These are phyloP conservation scores for Leccinum disarticulatum DNA, from an alignment of 768 basidiomycete genomes.

Conservation along the genomic window DNA sequence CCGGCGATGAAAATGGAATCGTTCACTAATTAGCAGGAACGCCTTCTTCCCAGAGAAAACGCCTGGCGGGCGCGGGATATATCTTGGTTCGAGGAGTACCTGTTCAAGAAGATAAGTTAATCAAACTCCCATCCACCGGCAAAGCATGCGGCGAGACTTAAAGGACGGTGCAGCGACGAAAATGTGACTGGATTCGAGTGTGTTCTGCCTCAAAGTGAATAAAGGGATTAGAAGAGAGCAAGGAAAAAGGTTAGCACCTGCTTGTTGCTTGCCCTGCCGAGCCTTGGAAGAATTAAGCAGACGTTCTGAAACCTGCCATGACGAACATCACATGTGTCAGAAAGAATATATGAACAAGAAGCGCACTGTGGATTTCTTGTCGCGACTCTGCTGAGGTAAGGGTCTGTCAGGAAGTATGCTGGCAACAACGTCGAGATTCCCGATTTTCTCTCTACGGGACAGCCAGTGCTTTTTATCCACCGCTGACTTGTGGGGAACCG, in stretches of 20 bases:
- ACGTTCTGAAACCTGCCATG: constrained; percentile 53
- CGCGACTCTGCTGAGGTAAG: constrained; percentile 29
- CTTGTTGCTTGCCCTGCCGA: constrained; percentile 51
- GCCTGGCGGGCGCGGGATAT: constrained; percentile 91
- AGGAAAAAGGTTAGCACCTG: constrained; percentile 39
- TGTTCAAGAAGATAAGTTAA: constrained; percentile 28
- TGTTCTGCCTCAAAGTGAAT: constrained; percentile 38
- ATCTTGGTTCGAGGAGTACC: constrained; percentile 91
- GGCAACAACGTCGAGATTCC: constrained; percentile 54
- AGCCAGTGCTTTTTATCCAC: constrained; percentile 63
- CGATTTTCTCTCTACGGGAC: constrained; percentile 44
- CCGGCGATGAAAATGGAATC: constrained; percentile 98
- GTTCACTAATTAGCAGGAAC: constrained; percentile 89
- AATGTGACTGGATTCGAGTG: constrained; percentile 45
- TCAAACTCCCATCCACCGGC: not conserved
- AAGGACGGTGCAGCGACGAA: not conserved
- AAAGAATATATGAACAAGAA: not conserved
- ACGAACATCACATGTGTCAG: not conserved
- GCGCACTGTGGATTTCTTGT: constrained; percentile 26
- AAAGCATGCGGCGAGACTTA: not conserved
- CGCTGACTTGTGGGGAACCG: constrained; percentile 25
- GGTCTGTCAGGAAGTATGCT: constrained; percentile 44
- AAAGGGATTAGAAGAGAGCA: not conserved
- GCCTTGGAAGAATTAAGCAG: constrained; percentile 54
- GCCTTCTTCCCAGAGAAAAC: constrained; percentile 87